Evolutionary conservation across 2,329 filamentous ascomycete species (phyloP).

Genomic region (Fusarium albidum): DNA sequence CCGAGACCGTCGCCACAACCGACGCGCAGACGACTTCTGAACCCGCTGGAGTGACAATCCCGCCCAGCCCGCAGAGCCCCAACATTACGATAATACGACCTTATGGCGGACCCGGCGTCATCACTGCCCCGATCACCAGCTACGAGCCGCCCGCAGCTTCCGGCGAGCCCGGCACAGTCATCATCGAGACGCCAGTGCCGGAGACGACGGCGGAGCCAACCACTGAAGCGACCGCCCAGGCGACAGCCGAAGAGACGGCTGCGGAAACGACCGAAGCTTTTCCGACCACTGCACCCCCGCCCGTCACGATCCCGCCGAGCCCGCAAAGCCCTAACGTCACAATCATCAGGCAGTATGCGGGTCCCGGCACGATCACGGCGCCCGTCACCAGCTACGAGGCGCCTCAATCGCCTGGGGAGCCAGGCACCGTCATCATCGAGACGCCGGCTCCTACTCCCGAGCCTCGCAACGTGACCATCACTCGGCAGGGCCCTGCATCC

Average conservation of each 20-base stretch:
- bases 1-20: background rate
- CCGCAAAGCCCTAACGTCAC: background rate
- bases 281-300: background rate
- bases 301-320: background rate
- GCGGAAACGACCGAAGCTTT: background rate
- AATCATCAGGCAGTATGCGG: background rate
- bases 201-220: background rate
- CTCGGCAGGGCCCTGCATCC: conserved; percentile 15
- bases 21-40: background rate
- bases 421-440: background rate
- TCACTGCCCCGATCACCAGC: conserved; percentile 1
- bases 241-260: too few relatives aligned
- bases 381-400: background rate
- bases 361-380: background rate
- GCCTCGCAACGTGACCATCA: conserved; percentile 21
- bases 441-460: conserved; percentile 14
- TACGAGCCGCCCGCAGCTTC: background rate
- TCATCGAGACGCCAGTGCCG: conserved; percentile 7
- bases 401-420: background rate
- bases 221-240: too few relatives aligned
- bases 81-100: conserved; percentile 14
- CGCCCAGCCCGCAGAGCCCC: conserved; percentile 15
- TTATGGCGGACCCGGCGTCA: background rate
- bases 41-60: conserved; percentile 14
- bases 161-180: background rate